These are phyloP conservation scores for Mangifera indica DNA, from an alignment of 345 rosid species.

Conservation along the genomic window DNA sequence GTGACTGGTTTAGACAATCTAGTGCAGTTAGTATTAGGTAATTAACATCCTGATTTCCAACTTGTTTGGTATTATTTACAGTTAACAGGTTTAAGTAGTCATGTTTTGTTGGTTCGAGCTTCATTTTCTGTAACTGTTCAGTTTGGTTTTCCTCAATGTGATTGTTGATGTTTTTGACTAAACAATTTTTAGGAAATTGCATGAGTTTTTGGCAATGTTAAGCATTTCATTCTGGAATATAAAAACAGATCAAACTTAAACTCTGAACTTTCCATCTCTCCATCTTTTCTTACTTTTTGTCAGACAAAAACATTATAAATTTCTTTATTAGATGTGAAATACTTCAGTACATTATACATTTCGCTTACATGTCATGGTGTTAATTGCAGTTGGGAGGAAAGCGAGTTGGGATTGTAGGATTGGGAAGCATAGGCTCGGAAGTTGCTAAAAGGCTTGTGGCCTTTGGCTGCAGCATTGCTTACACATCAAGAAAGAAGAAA, in stretches of 20 bases:
- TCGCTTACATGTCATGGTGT: background rate
- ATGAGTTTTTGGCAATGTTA: background rate
- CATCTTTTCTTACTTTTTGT: background rate
- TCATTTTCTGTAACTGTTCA: background rate
- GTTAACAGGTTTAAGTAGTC: background rate
- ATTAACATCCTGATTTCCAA: no score
- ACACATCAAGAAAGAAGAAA: constrained; percentile 40
- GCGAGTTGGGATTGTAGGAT: constrained; percentile 49
- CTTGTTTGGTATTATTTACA: background rate
- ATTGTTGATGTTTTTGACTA: background rate
- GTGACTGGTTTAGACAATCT: no score
- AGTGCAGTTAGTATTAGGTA: no score
- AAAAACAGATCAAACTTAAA: background rate
- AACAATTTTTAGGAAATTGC: background rate
- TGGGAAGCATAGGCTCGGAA: constrained; percentile 45
- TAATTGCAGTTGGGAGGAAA: constrained; percentile 47
- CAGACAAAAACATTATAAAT: no score
- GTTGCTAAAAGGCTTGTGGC: constrained; percentile 43
- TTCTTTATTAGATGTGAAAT: background rate
- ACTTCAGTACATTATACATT: background rate
- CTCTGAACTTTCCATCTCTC: background rate
- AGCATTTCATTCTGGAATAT: background rate
- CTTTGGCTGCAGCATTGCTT: constrained; percentile 44
- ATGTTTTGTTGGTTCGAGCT: background rate
- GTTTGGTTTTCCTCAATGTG: background rate